Percentiles rank a stretch among this genome's conserved stretches.
Conservation (phyloP, 1,284 basidiomycete genomes). For the Inonotus hispidus region DNA sequence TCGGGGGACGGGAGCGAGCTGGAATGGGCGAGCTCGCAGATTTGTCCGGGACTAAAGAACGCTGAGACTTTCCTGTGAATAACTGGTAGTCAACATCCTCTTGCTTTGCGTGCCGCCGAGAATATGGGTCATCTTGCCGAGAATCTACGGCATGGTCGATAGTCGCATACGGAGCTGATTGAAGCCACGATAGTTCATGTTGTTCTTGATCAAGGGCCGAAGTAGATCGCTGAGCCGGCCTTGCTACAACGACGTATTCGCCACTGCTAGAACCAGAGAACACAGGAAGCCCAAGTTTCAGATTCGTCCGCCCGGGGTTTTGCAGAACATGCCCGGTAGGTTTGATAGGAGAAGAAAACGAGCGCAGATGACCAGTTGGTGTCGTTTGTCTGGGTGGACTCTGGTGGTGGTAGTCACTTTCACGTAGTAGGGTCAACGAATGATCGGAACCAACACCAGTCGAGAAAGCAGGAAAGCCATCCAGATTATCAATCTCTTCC, state of each 20-base stretch:
- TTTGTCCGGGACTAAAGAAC: not conserved
- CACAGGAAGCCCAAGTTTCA: not conserved
- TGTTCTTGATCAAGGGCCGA: not conserved
- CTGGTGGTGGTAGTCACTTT: not conserved
- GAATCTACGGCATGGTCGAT: not conserved
- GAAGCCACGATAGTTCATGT: not conserved
- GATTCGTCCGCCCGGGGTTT: not conserved
- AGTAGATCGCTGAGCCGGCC: not conserved
- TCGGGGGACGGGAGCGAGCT: not conserved
- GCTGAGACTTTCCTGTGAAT: not conserved
- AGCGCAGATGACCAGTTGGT: not conserved
- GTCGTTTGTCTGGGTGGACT: not conserved
- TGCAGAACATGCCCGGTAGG: not conserved
- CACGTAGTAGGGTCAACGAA: too few relatives aligned
- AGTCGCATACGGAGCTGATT: not conserved
- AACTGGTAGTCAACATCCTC: not conserved
- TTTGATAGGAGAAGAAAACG: not conserved
- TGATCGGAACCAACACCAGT: not conserved
- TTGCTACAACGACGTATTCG: not conserved
- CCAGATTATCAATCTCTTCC: not conserved
- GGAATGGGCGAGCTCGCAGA: not conserved
- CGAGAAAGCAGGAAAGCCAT: not conserved
- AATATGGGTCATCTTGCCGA: not conserved
- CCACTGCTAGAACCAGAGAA: not conserved
- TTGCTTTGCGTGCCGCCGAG: not conserved